These are phyloP conservation scores for Cadophora gregata DNA, from an alignment of 2,329 filamentous ascomycete genomes.

Conservation along the genomic window DNA sequence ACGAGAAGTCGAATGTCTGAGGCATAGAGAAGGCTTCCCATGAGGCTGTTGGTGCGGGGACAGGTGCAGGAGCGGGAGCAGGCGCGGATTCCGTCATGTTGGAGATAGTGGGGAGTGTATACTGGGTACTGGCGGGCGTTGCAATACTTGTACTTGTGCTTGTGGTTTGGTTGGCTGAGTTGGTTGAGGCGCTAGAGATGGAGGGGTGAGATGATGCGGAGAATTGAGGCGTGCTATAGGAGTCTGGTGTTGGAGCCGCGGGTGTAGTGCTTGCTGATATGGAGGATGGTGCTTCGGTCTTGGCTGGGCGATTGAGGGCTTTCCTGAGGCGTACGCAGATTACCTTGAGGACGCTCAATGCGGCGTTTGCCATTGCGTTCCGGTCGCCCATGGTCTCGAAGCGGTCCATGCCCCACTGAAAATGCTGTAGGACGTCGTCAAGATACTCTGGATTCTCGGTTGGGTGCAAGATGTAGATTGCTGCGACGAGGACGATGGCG, in stretches of 20 bases:
- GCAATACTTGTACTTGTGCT: neutral
- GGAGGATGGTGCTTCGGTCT: conserved; percentile 8
- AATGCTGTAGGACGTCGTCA: conserved; percentile 58
- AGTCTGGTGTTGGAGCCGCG: conserved; percentile 20
- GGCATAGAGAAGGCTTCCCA: conserved; percentile 32
- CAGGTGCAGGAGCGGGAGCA: neutral
- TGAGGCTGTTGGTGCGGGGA: neutral
- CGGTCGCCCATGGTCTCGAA: conserved; percentile 61
- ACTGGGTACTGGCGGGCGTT: conserved; percentile 21
- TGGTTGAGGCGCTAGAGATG: conserved; percentile 29
- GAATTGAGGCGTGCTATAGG: conserved; percentile 16
- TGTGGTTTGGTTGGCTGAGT: conserved; percentile 15
- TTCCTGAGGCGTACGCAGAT: conserved; percentile 60
- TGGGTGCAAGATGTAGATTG: conserved; percentile 66
- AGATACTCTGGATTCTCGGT: conserved; percentile 58
- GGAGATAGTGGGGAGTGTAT: conserved; percentile 40
- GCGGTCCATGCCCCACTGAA: conserved; percentile 63
- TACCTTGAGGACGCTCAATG: conserved; percentile 60
- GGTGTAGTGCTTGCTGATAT: conserved; percentile 21
- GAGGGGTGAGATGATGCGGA: conserved; percentile 22
- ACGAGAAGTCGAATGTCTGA: conserved; percentile 54
- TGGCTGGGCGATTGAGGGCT: conserved; percentile 40
- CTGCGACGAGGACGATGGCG: conserved; percentile 64
- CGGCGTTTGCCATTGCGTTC: conserved; percentile 60
- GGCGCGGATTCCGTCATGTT: conserved; percentile 36